Percentiles rank a stretch among this genome's conserved stretches.
Evolutionary conservation across 164 flowering plant species (phyloP).

Genomic region (Magnolia sinica): DNA sequence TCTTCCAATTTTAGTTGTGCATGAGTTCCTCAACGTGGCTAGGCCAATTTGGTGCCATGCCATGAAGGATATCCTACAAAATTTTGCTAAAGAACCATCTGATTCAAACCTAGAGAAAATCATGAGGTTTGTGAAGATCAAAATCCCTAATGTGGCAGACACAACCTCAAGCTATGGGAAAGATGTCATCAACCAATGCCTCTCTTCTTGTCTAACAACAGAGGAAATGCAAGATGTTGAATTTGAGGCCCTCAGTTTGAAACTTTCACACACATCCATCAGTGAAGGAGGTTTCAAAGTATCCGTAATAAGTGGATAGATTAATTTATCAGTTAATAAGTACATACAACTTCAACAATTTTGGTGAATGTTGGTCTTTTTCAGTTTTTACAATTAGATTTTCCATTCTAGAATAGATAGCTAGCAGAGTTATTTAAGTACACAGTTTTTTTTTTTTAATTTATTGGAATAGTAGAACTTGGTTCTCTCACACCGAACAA

Average conservation of each 20-base stretch:
- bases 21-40: slow-evolving; percentile 72
- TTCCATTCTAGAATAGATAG: too few species aligned
- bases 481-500: too few species aligned
- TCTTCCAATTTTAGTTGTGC: slow-evolving; percentile 56
- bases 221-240: slow-evolving; percentile 60
- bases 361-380: not conserved
- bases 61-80: slow-evolving; percentile 41
- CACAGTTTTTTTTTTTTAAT: too few species aligned
- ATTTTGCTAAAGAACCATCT: slow-evolving; percentile 59
- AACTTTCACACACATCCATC: slow-evolving; percentile 37
- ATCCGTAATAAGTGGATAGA: slow-evolving; percentile 4
- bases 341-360: too few species aligned
- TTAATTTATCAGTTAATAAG: not conserved
- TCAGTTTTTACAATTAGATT: too few species aligned
- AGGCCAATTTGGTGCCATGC: slow-evolving; percentile 82
- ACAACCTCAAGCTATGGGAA: slow-evolving; percentile 24
- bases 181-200: slow-evolving; percentile 48
- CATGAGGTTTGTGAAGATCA: slow-evolving; percentile 39
- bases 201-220: slow-evolving; percentile 58
- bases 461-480: not conserved
- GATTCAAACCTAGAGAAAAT: slow-evolving; percentile 48
- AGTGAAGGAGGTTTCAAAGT: slow-evolving; percentile 16
- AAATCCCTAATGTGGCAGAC: slow-evolving; percentile 23
- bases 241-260: slow-evolving; percentile 47
- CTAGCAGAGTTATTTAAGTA: too few species aligned